Evolutionary conservation across 2,329 filamentous ascomycete genomes (phyloP), one percentile per base, ranked within the genome.

Genomic region (Aspergillus terreus): DNA sequence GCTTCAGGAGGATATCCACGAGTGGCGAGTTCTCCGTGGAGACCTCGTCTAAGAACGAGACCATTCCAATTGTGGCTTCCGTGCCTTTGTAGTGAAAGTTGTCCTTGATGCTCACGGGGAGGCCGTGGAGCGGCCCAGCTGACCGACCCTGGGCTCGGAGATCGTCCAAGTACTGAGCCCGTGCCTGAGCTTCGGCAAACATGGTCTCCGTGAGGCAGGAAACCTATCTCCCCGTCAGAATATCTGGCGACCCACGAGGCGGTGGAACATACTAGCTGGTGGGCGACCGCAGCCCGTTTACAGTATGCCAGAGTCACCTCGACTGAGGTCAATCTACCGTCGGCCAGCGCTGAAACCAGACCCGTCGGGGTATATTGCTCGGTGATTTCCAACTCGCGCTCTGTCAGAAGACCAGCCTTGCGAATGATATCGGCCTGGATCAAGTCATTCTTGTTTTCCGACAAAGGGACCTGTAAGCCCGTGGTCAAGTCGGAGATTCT

Each of bases 311-410:
- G 66, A 0, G 72, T 69, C 0, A 82, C 78, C 17, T 77, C 70
- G 0, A 66, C 52, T 0, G 72, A 67, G 4, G 59, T 70, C 44
- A 70, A 59, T 4, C 54, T 58, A 0, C 67, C 60, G 0, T 46
- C 36, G 0, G 56, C 45, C 6, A 75, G 56, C 4, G 61, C 59
- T 3, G 51, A 49, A 1, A 71, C 51, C 4, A 75, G 55, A 1
- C 54, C 58, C 1, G 58, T 45, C 0, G 67, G 64, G 55, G 78
- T 74, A 42, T 74, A 74, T 2, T 53, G 43, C 35, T 66, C 64
- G 0, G 80, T 83, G 51, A 83, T 80, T 0, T 66, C 55, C 4
- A 82, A 58, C 53, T 83, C 80, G 5, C 69, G 53, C 3, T 67
- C 49, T 1, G 63, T 74, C 30, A 83, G 63, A 6, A 83, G 63